Conservation (phyloP, 768 basidiomycete genomes). For the Tricholoma bakamatsutake region DNA sequence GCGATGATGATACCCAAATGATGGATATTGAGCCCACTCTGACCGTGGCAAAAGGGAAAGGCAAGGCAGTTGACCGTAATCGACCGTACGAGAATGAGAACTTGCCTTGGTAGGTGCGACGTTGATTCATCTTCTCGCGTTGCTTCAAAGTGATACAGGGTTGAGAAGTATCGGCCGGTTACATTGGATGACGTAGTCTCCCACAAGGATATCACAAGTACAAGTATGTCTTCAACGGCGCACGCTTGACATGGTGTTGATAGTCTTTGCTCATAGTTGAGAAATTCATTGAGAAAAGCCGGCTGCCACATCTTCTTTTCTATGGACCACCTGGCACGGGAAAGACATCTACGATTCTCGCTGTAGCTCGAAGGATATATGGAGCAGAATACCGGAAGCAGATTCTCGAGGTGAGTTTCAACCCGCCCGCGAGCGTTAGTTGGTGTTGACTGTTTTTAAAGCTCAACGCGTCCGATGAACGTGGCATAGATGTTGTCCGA, state of each 20-base stretch:
- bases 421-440: not conserved
- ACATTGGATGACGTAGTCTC: conserved; percentile 93
- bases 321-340: conserved; percentile 99
- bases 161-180: conserved; percentile 95
- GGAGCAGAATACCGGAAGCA: conserved; percentile 83
- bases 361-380: conserved; percentile 92
- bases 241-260: conserved; percentile 1
- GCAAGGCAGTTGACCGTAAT: conserved; percentile 45
- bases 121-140: conserved; percentile 1
- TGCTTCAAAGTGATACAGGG: conserved; percentile 49
- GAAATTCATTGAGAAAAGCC: conserved; percentile 91
- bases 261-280: conserved; percentile 57
- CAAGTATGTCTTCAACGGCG: conserved; percentile 53
- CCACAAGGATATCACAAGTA: conserved; percentile 90
- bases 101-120: conserved; percentile 67
- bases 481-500: conserved; percentile 97
- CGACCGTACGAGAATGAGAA: conserved; percentile 51
- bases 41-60: conserved; percentile 60
- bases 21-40: conserved; percentile 39
- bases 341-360: conserved; percentile 96
- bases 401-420: conserved; percentile 74
- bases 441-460: conserved; percentile 20
- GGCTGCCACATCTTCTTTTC: conserved; percentile 91
- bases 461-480: conserved; percentile 97
- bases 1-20: conserved; percentile 47